phyloP scores from a whole-genome alignment of 2,329 filamentous ascomycete species.

The Lasiodiplodia sp. region DNA sequence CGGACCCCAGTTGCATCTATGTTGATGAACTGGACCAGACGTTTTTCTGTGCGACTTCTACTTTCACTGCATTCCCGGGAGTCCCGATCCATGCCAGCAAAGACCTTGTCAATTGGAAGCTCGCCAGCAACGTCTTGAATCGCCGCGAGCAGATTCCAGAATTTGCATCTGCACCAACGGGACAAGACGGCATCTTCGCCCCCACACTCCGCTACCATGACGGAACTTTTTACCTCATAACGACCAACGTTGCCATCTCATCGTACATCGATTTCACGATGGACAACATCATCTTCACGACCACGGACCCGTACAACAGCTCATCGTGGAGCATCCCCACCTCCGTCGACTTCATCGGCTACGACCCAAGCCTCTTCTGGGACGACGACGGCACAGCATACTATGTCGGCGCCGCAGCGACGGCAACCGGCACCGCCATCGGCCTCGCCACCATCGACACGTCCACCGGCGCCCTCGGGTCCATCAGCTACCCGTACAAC shows the following conservation, averaged over 20 bases:
- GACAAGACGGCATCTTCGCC: slow-evolving; percentile 37
- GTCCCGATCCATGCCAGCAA: slow-evolving; percentile 62
- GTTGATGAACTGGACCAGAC: slow-evolving; percentile 45
- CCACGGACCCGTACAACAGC: slow-evolving; percentile 52
- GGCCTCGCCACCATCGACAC: slow-evolving; percentile 32
- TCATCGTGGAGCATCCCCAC: slow-evolving; percentile 57
- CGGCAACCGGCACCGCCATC: slow-evolving; percentile 39
- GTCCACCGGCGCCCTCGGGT: not conserved
- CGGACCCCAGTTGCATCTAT: slow-evolving; percentile 58
- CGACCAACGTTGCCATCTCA: slow-evolving; percentile 39
- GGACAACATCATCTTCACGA: slow-evolving; percentile 57
- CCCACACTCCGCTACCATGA: slow-evolving; percentile 34
- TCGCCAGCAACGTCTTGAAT: slow-evolving; percentile 39
- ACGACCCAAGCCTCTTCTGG: slow-evolving; percentile 58
- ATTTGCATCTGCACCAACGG: slow-evolving; percentile 39
- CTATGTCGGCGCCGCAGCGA: slow-evolving; percentile 36
- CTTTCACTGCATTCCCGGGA: slow-evolving; percentile 62
- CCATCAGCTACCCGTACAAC: slow-evolving; percentile 42
- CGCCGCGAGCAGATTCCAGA: slow-evolving; percentile 35
- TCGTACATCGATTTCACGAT: slow-evolving; percentile 44
- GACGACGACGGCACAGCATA: slow-evolving; percentile 33
- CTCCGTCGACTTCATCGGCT: slow-evolving; percentile 58
- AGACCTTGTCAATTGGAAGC: slow-evolving; percentile 60
- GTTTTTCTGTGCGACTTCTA: slow-evolving; percentile 62
- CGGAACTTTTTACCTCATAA: slow-evolving; percentile 35